A percentile compares a stretch with the other conserved stretches of the same genome.
Conservation (phyloP, 768 basidiomycete genomes). For the Collybiopsis luxurians region DNA sequence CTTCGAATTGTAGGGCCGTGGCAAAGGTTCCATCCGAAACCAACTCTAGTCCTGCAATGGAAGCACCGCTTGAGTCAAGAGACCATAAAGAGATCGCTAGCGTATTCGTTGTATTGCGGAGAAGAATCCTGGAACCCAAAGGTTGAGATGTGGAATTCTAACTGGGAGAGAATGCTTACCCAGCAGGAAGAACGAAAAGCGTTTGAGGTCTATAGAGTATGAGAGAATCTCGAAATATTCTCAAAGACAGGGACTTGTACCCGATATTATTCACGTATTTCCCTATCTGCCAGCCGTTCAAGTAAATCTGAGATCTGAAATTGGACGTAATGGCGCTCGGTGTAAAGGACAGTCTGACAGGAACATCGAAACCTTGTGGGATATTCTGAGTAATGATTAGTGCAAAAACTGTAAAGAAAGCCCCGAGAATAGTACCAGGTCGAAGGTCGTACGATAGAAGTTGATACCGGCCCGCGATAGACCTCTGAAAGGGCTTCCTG, state of each 20-base stretch:
- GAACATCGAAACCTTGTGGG: slow-evolving; percentile 40
- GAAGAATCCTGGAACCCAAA: slow-evolving; percentile 31
- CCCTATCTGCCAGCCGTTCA: slow-evolving; percentile 54
- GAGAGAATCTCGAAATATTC: not conserved
- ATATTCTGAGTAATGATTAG: slow-evolving; percentile 24
- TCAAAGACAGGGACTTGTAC: slow-evolving; percentile 19
- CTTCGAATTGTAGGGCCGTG: slow-evolving; percentile 35
- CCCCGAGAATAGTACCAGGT: slow-evolving; percentile 25
- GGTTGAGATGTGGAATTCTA: not conserved
- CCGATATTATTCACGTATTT: slow-evolving; percentile 53
- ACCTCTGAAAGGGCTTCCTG: slow-evolving; percentile 29
- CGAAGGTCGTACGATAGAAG: slow-evolving; percentile 42
- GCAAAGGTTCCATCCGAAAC: slow-evolving; percentile 44
- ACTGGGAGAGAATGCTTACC: slow-evolving; percentile 24
- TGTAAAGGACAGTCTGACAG: slow-evolving; percentile 42
- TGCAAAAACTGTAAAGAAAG: not conserved
- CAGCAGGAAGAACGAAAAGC: slow-evolving; percentile 46
- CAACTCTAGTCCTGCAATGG: slow-evolving; percentile 37
- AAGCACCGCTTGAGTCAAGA: slow-evolving; percentile 39
- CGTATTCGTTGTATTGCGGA: slow-evolving; percentile 40
- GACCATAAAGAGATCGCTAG: slow-evolving; percentile 50
- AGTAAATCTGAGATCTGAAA: slow-evolving; percentile 46
- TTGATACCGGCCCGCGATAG: slow-evolving; percentile 39
- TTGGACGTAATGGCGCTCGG: slow-evolving; percentile 43
- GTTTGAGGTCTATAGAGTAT: slow-evolving; percentile 38